Conservation (phyloP, 331 rosid species). For the Pyrus hybrid region DNA sequence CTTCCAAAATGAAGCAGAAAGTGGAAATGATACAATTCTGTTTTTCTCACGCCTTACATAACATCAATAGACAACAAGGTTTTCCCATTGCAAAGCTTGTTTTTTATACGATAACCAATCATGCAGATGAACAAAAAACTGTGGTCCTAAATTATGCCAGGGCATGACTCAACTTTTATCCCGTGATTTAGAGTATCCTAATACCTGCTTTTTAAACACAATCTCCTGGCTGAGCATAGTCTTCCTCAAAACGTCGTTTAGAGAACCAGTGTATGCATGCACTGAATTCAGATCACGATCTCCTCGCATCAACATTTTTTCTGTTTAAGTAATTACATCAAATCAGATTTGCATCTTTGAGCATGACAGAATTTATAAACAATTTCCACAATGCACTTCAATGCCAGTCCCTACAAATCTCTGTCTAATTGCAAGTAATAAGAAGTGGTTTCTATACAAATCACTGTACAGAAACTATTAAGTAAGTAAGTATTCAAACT, state of each 20-base stretch:
- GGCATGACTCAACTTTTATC: neutral
- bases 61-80: neutral
- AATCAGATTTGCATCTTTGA: conserved; percentile 1
- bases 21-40: neutral
- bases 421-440: neutral
- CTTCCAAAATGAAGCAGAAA: neutral
- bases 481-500: neutral
- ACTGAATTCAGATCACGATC: conserved; percentile 30
- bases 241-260: conserved; percentile 31
- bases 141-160: neutral
- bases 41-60: neutral
- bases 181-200: neutral
- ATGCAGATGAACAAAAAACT: neutral
- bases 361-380: neutral
- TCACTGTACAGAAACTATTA: no score
- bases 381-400: neutral
- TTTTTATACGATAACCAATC: neutral
- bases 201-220: conserved; percentile 47
- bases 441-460: neutral
- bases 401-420: neutral
- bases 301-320: conserved; percentile 34
- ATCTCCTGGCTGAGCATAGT: conserved; percentile 52
- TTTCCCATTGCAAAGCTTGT: neutral
- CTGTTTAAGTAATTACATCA: neutral
- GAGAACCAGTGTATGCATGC: conserved; percentile 17